phyloP scores from a whole-genome alignment of 2,329 filamentous ascomycete genomes.

The Talaromyces sp. region DNA sequence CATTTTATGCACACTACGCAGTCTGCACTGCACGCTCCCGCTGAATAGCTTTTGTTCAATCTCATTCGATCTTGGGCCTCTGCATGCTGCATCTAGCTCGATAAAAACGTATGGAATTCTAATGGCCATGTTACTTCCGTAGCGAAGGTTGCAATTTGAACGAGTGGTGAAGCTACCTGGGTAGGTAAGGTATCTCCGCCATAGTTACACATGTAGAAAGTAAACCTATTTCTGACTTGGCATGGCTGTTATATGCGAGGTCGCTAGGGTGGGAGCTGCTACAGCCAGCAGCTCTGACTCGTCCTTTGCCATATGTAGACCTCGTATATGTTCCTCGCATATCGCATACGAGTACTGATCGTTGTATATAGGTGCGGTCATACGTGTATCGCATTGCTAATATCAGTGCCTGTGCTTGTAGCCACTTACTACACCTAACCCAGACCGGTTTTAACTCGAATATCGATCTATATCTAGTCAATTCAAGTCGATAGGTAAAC shows the following conservation, averaged over 20 bases:
- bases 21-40: conserved; percentile 1
- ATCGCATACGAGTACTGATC: background rate
- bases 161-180: background rate
- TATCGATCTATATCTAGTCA: background rate
- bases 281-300: background rate
- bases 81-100: background rate
- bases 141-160: background rate
- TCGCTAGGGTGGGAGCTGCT: background rate
- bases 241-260: background rate
- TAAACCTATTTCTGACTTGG: background rate
- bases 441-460: too few relatives aligned
- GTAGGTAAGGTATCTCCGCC: background rate
- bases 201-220: background rate
- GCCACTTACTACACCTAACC: background rate
- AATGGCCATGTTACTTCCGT: background rate
- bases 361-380: background rate
- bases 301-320: too few relatives aligned
- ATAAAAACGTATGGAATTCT: background rate
- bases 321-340: background rate
- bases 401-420: background rate
- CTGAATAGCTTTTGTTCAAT: background rate
- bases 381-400: background rate
- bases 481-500: background rate
- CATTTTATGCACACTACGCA: conserved; percentile 1
- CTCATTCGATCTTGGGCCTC: background rate